Evolutionary conservation across 1,284 basidiomycete genomes (phyloP).

Genomic region (Nidula niveotomentosa): DNA sequence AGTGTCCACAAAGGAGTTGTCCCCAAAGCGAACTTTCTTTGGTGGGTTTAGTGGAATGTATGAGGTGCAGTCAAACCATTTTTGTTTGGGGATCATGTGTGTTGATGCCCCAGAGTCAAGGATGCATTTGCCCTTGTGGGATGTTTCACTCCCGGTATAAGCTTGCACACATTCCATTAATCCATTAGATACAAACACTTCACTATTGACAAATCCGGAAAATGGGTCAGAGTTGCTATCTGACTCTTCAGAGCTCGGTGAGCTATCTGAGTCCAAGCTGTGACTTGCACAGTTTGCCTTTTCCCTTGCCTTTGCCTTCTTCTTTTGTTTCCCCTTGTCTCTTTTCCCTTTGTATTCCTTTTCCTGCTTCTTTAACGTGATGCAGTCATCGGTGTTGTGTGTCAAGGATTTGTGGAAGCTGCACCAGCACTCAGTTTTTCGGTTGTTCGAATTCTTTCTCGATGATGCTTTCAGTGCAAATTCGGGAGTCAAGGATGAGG

Average conservation of each 20-base stretch:
- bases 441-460: too few species aligned
- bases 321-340: constrained; percentile 4
- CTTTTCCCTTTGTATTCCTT: constrained; percentile 11
- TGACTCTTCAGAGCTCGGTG: constrained; percentile 1
- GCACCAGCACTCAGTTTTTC: too few species aligned
- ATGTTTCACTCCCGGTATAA: constrained; percentile 3
- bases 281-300: constrained; percentile 5
- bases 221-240: neutral
- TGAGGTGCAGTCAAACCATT: constrained; percentile 6
- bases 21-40: constrained; percentile 8
- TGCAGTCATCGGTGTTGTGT: too few species aligned
- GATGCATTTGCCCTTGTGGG: neutral
- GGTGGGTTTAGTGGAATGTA: too few species aligned
- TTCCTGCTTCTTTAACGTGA: too few species aligned
- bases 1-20: constrained; percentile 6
- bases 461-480: too few species aligned
- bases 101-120: constrained; percentile 11
- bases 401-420: too few species aligned
- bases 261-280: neutral
- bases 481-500: too few species aligned
- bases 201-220: constrained; percentile 5
- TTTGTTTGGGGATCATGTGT: constrained; percentile 6
- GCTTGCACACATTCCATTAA: constrained; percentile 10
- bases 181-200: constrained; percentile 6
- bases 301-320: constrained; percentile 4